Conservation (phyloP, 257 asterid species). For the Avicennia marina region DNA sequence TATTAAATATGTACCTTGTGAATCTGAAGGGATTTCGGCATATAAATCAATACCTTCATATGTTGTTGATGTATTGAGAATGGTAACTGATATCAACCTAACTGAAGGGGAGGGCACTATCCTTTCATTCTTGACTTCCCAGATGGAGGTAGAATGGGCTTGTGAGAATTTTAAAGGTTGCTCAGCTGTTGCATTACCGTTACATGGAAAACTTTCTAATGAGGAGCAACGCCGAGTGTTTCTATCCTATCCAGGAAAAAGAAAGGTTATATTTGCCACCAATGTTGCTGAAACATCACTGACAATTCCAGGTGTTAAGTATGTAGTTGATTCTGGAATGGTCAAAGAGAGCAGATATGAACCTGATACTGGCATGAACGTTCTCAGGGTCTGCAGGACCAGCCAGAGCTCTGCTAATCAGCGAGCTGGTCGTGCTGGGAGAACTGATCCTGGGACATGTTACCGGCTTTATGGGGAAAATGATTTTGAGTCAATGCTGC, state of each 20-base stretch:
- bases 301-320: conserved; percentile 92
- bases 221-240: conserved; percentile 77
- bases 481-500: conserved; percentile 62
- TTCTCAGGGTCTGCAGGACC: conserved; percentile 61
- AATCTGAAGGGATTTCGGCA: conserved; percentile 30
- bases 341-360: conserved; percentile 79
- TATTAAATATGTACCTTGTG: conserved; percentile 55
- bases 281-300: conserved; percentile 95
- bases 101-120: conserved; percentile 70
- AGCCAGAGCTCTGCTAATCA: conserved; percentile 97
- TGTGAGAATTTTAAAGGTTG: conserved; percentile 64
- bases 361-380: conserved; percentile 79
- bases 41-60: conserved; percentile 49
- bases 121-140: conserved; percentile 97
- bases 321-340: conserved; percentile 90
- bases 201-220: conserved; percentile 81
- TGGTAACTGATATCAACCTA: conserved; percentile 48
- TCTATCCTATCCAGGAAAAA: conserved; percentile 54
- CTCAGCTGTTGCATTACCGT: conserved; percentile 57
- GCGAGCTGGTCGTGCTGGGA: conserved; percentile 96
- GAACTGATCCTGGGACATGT: conserved; percentile 91
- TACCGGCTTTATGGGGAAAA: conserved; percentile 65
- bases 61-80: conserved; percentile 58
- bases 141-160: conserved; percentile 94
- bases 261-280: conserved; percentile 80